These are phyloP conservation scores for Hemerocallis citrina DNA, from an alignment of 106 monocot species.

Conservation along the genomic window DNA sequence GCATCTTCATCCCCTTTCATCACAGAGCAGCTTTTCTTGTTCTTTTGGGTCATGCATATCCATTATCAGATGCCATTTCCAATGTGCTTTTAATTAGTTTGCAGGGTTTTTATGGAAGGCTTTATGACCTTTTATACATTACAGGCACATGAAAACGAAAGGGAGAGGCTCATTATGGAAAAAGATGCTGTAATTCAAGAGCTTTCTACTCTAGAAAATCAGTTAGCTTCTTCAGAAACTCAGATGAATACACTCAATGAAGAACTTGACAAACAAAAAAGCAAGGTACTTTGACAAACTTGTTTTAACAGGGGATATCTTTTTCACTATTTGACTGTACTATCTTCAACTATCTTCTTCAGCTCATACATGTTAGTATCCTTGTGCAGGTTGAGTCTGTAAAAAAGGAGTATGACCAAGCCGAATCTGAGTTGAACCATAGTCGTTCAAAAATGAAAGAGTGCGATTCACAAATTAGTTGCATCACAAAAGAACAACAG, in stretches of 20 bases:
- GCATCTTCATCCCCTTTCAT: neutral
- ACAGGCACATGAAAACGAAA: constrained; percentile 80
- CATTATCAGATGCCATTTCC: neutral
- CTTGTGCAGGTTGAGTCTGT: constrained; percentile 51
- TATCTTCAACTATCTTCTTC: neutral
- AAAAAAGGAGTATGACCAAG: constrained; percentile 54
- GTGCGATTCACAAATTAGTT: constrained; percentile 67
- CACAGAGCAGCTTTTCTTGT: neutral
- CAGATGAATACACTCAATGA: constrained; percentile 53
- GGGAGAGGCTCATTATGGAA: constrained; percentile 82
- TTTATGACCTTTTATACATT: constrained; percentile 6
- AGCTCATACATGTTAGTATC: neutral
- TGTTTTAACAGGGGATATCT: neutral
- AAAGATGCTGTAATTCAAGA: constrained; percentile 81
- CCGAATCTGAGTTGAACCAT: constrained; percentile 57
- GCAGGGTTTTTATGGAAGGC: neutral
- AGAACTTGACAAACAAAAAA: constrained; percentile 54
- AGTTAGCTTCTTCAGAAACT: constrained; percentile 40
- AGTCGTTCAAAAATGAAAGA: constrained; percentile 76
- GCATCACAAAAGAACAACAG: constrained; percentile 68
- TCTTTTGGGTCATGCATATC: neutral
- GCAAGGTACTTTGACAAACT: constrained; percentile 25
- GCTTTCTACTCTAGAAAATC: constrained; percentile 60
- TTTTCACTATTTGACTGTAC: neutral
- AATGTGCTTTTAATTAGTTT: neutral